Evolutionary conservation across 2,329 filamentous ascomycete genomes (phyloP).

Genomic region (Xylariaceae sp.): DNA sequence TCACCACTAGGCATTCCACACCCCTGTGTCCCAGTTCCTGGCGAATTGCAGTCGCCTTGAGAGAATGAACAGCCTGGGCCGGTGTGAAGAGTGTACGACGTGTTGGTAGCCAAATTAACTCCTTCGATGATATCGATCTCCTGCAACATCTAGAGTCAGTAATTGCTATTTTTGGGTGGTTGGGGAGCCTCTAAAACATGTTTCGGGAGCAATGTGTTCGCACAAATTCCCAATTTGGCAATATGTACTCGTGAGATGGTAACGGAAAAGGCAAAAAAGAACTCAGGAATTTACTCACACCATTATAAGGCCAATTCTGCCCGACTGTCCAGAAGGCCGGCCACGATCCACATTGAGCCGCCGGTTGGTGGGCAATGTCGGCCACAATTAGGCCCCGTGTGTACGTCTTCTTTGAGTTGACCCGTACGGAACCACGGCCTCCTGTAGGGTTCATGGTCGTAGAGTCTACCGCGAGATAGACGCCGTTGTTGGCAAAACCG

Average conservation of each 20-base stretch:
- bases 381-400: constrained; percentile 71
- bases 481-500: constrained; percentile 53
- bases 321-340: constrained; percentile 74
- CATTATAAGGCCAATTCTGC: constrained; percentile 67
- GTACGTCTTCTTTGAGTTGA: constrained; percentile 68
- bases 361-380: constrained; percentile 78
- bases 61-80: constrained; percentile 58
- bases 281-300: no score
- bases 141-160: no score
- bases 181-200: no score
- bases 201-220: no score
- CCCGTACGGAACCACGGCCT: constrained; percentile 71
- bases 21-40: constrained; percentile 54
- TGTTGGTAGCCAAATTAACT: constrained; percentile 63
- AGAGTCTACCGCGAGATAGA: constrained; percentile 73
- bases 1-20: constrained; percentile 59
- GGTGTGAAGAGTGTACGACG: constrained; percentile 72
- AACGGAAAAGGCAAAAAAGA: no score
- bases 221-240: no score
- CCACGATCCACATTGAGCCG: constrained; percentile 72
- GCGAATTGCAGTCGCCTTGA: constrained; percentile 58
- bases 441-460: constrained; percentile 54
- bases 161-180: no score
- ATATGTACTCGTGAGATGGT: no score
- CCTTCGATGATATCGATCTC: constrained; percentile 85